These are phyloP conservation scores for Marasmius fiardii DNA, from an alignment of 1,284 basidiomycete species.

Conservation along the genomic window DNA sequence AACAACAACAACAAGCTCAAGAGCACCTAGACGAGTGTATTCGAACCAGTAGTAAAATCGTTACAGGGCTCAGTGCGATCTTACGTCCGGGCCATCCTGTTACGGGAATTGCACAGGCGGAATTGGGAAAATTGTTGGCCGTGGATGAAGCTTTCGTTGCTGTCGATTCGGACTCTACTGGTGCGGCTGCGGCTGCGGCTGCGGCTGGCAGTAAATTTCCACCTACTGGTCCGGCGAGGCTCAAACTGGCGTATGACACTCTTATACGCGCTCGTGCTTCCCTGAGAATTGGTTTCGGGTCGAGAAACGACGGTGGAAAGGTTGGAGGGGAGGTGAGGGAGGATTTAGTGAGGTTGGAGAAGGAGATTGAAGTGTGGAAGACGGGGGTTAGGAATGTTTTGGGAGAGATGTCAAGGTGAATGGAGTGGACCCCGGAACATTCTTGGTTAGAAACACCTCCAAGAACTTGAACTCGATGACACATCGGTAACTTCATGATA, in stretches of 20 bases:
- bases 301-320: constrained; percentile 55
- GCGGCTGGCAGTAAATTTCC: constrained; percentile 41
- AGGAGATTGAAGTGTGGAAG: constrained; percentile 66
- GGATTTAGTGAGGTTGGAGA: constrained; percentile 55
- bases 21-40: constrained; percentile 62
- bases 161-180: constrained; percentile 6
- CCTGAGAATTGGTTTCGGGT: constrained; percentile 61
- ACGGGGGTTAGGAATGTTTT: constrained; percentile 47
- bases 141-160: constrained; percentile 61
- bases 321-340: constrained; percentile 58
- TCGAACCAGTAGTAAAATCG: constrained; percentile 51
- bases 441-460: no score
- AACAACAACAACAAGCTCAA: constrained; percentile 25
- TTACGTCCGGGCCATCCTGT: constrained; percentile 76
- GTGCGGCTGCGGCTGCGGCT: constrained; percentile 8
- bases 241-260: constrained; percentile 62
- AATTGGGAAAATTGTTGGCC: constrained; percentile 78
- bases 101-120: constrained; percentile 71
- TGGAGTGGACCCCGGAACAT: no score
- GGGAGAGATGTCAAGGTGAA: constrained; percentile 28
- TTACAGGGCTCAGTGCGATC: constrained; percentile 52
- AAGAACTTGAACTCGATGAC: no score
- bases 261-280: constrained; percentile 60
- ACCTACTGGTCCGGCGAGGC: constrained; percentile 57
- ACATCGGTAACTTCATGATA: no score